phyloP scores from a whole-genome alignment of 2,329 filamentous ascomycete species.

The Sodiomyces alkalinus region DNA sequence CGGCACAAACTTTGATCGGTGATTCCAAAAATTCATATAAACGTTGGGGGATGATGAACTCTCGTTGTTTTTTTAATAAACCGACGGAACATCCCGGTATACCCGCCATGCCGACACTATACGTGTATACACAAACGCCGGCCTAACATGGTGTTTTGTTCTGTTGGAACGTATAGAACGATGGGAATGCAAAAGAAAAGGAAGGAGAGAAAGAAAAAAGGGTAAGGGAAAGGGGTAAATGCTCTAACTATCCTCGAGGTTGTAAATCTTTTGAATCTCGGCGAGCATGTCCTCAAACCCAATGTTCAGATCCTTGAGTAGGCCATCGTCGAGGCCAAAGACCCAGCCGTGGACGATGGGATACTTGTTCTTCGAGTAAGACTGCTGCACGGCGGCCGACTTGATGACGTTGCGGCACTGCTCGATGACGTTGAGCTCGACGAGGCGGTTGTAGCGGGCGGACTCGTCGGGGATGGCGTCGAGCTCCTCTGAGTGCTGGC shows the following conservation, averaged over 20 bases:
- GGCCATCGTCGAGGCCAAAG: constrained; percentile 52
- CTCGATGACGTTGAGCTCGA: constrained; percentile 70
- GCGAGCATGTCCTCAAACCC: constrained; percentile 43
- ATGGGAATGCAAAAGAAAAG: no score
- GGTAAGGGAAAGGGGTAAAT: not conserved
- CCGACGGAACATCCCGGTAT: no score
- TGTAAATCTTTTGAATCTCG: constrained; percentile 51
- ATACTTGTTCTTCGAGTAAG: constrained; percentile 44
- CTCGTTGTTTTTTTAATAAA: no score
- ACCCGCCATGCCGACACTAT: not conserved
- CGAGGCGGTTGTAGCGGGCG: constrained; percentile 52
- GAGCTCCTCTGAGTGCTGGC: constrained; percentile 55
- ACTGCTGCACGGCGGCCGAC: constrained; percentile 66
- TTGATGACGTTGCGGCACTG: constrained; percentile 67
- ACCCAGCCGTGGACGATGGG: constrained; percentile 63
- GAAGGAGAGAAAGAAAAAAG: no score
- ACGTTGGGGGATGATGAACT: no score
- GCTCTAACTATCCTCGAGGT: constrained; percentile 23
- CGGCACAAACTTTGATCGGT: no score
- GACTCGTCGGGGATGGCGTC: constrained; percentile 44
- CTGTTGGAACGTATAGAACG: no score
- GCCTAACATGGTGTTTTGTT: not conserved
- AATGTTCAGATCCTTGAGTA: constrained; percentile 49
- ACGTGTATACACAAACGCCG: not conserved
- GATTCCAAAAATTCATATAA: no score